Evolutionary conservation across 2,329 filamentous ascomycete species (phyloP).

Genomic region (Neofusicoccum laricinum): DNA sequence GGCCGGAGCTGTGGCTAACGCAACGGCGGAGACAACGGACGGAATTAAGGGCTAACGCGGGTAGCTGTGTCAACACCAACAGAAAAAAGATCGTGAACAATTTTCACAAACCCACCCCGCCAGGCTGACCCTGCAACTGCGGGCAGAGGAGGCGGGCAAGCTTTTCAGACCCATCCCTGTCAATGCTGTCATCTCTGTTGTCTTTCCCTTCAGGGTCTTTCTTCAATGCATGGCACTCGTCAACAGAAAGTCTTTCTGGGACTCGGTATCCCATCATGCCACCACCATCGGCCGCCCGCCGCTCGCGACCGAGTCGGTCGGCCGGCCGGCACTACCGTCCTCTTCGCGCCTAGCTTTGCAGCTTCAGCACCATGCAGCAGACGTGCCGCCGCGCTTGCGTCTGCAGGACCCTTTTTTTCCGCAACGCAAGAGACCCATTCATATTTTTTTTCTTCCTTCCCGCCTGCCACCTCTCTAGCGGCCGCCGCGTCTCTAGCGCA

Average conservation of each 20-base stretch:
- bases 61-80: background rate
- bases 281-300: background rate
- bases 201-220: background rate
- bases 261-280: background rate
- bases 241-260: background rate
- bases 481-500: too few relatives aligned
- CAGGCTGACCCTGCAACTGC: background rate
- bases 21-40: background rate
- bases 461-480: background rate
- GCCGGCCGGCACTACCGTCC: too few relatives aligned
- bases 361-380: background rate
- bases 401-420: background rate
- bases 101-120: background rate
- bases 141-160: background rate
- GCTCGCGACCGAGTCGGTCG: background rate
- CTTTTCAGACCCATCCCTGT: too few relatives aligned
- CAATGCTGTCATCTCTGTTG: too few relatives aligned
- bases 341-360: background rate
- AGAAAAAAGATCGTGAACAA: background rate
- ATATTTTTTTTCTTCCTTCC: background rate
- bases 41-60: background rate
- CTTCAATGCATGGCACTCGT: background rate
- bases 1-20: background rate
- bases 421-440: background rate
- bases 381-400: background rate